Conservation (phyloP, 768 basidiomycete genomes). For the Pisolithus microcarpus region DNA sequence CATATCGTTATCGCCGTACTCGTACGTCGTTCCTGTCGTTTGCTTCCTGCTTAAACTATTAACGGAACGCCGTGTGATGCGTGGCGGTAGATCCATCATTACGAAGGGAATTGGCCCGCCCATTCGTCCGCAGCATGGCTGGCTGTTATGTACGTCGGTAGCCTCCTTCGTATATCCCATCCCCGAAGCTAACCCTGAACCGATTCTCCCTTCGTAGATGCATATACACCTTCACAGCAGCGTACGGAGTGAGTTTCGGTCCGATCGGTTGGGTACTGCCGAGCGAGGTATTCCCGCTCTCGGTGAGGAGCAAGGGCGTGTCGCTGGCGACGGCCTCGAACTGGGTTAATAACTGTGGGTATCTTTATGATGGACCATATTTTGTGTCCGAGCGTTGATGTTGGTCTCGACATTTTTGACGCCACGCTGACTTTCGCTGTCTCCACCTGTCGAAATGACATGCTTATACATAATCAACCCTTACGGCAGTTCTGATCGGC, state of each 20-base stretch:
- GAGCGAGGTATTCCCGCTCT: conserved; percentile 75
- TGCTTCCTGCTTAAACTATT: neutral
- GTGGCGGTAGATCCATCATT: conserved; percentile 33
- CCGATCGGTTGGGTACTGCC: conserved; percentile 83
- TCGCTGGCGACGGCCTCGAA: conserved; percentile 80
- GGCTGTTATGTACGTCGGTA: conserved; percentile 50
- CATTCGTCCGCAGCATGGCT: conserved; percentile 58
- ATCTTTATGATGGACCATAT: neutral
- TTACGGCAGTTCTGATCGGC: conserved; percentile 59
- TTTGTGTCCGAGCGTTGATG: neutral
- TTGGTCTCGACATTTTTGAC: neutral
- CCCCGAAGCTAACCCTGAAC: neutral
- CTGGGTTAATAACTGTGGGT: conserved; percentile 75
- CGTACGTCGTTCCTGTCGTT: conserved; percentile 29
- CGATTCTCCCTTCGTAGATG: conserved; percentile 30
- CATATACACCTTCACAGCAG: conserved; percentile 68
- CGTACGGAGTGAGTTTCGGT: conserved; percentile 72
- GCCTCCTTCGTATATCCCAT: neutral
- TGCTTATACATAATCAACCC: neutral
- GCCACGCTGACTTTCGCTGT: neutral
- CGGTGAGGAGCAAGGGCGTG: conserved; percentile 75
- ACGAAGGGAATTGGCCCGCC: conserved; percentile 48
- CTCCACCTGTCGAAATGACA: neutral
- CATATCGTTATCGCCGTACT: conserved; percentile 61
- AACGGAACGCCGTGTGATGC: neutral